Percentiles rank a stretch among this genome's conserved stretches.
Evolutionary conservation across 1,139 yeast species (phyloP).

Genomic region (Arxiozyma bovina): DNA sequence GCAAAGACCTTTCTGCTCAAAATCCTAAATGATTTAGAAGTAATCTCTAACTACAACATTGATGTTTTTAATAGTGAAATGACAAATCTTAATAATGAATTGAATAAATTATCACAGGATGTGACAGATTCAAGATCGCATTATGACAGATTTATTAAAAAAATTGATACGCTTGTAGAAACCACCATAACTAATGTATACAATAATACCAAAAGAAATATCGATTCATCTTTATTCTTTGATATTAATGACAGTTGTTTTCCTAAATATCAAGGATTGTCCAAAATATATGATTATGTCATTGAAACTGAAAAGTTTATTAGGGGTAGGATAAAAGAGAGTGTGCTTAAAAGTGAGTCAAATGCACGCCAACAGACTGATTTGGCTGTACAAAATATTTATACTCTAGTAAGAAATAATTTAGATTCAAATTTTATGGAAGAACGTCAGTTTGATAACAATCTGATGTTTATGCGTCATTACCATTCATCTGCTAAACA

Average conservation of each 20-base stretch:
- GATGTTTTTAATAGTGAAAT: constrained; percentile 45
- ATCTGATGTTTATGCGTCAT: constrained; percentile 73
- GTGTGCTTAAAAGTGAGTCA: constrained; percentile 60
- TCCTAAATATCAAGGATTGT: constrained; percentile 53
- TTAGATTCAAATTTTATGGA: constrained; percentile 53
- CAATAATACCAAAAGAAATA: constrained; percentile 47
- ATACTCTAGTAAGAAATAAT: constrained; percentile 49
- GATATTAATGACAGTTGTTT: constrained; percentile 56
- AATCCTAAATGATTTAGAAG: constrained; percentile 54
- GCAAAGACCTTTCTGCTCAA: constrained; percentile 78
- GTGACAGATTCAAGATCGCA: constrained; percentile 47
- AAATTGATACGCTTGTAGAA: constrained; percentile 58
- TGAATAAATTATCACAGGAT: constrained; percentile 53
- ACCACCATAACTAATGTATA: constrained; percentile 50
- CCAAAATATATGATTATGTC: constrained; percentile 64
- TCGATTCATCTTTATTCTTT: constrained; percentile 48
- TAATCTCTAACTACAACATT: constrained; percentile 54
- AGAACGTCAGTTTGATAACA: constrained; percentile 64
- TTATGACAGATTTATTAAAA: constrained; percentile 48
- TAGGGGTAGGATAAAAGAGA: constrained; percentile 51
- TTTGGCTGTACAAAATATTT: constrained; percentile 53
- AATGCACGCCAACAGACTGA: constrained; percentile 56
- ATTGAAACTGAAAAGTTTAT: constrained; percentile 58
- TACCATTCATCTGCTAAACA: constrained; percentile 56
- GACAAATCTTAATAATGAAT: constrained; percentile 39